phyloP scores from a whole-genome alignment of 2,329 filamentous ascomycete species.

The Trichophyton verrucosum region DNA sequence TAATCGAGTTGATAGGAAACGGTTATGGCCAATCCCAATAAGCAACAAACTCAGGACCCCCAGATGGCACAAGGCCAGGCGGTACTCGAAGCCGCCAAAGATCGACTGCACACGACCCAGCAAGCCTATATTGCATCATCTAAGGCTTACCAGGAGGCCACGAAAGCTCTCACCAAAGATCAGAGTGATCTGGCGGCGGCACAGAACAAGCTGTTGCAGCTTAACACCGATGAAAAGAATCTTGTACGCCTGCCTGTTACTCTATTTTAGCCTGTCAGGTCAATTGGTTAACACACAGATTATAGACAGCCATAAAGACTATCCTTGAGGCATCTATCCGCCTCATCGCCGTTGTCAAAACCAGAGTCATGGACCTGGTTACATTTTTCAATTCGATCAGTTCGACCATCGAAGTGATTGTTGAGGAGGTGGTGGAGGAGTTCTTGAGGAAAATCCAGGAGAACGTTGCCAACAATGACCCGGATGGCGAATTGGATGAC shows the following conservation, averaged over 20 bases:
- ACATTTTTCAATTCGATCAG: not conserved
- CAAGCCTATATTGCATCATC: not conserved
- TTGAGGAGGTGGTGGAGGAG: not conserved
- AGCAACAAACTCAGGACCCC: not conserved
- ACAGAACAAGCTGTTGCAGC: not conserved
- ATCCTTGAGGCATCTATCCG: not conserved
- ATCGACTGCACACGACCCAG: not conserved
- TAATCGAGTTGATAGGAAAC: not conserved
- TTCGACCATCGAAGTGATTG: not conserved
- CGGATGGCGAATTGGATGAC: not conserved
- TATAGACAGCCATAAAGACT: not conserved
- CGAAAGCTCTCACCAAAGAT: not conserved
- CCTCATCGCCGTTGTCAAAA: not conserved
- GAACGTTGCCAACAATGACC: not conserved
- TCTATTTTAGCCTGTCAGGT: not conserved
- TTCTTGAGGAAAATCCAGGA: not conserved
- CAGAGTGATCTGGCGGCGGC: not conserved
- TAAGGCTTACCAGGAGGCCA: not conserved
- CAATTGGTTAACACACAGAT: not conserved
- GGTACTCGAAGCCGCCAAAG: not conserved
- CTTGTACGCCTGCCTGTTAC: not conserved
- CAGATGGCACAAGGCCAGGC: not conserved
- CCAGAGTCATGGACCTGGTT: not conserved
- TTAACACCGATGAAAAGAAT: not conserved
- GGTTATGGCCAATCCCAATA: not conserved